These are phyloP conservation scores for Phytopythium oedochilum DNA, from an alignment of 352 stramenopile genomes.

Conservation along the genomic window DNA sequence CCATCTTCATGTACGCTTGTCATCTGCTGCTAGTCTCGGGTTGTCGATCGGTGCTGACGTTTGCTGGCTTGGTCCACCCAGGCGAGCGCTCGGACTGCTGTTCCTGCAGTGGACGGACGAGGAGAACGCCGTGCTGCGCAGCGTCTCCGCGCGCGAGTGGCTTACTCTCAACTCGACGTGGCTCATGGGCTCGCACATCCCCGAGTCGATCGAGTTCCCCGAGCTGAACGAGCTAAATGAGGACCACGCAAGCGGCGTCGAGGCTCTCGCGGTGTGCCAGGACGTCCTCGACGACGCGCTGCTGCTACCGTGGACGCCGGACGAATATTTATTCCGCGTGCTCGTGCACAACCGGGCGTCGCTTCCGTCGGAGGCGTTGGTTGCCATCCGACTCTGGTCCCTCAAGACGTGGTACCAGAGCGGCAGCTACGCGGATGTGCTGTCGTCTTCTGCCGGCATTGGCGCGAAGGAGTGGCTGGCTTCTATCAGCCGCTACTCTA, in stretches of 20 bases:
- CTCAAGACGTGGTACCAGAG: slow-evolving; percentile 63
- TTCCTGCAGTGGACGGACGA: slow-evolving; percentile 79
- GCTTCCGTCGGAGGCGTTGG: slow-evolving; percentile 58
- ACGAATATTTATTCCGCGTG: slow-evolving; percentile 74
- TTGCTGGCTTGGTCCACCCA: slow-evolving; percentile 6
- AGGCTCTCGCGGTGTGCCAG: background rate
- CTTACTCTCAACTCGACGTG: slow-evolving; percentile 58
- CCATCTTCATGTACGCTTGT: slow-evolving; percentile 57
- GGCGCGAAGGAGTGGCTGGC: slow-evolving; percentile 73
- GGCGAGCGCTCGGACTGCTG: slow-evolving; percentile 61
- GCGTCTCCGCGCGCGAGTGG: slow-evolving; percentile 73
- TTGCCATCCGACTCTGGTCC: slow-evolving; percentile 68
- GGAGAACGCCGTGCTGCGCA: slow-evolving; percentile 51
- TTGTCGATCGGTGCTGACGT: background rate
- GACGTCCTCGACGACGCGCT: slow-evolving; percentile 32
- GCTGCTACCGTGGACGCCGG: slow-evolving; percentile 62
- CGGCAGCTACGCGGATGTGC: slow-evolving; percentile 39
- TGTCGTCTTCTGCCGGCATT: slow-evolving; percentile 35
- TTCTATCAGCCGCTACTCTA: slow-evolving; percentile 28
- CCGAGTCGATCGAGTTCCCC: slow-evolving; percentile 48
- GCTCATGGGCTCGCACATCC: slow-evolving; percentile 54
- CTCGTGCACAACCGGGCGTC: slow-evolving; percentile 58
- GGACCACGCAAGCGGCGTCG: slow-evolving; percentile 35
- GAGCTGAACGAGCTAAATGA: slow-evolving; percentile 61
- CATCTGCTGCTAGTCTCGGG: background rate